Percentiles rank a stretch among this genome's conserved stretches.
Conservation (phyloP, 164 flowering plant genomes). For the Piper longum region DNA sequence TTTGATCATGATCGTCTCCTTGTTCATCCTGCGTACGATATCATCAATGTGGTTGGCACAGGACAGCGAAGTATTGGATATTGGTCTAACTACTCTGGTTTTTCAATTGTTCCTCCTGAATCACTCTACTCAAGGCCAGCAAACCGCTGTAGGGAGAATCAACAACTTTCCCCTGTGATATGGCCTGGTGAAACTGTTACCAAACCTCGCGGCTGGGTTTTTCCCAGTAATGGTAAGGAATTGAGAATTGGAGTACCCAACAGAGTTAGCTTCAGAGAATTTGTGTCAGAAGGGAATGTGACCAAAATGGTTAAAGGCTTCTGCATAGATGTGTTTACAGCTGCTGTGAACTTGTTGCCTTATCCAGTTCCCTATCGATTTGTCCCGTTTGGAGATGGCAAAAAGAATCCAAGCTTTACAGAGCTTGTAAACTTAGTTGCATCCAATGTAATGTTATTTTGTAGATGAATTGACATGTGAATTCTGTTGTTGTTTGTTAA, state of each 20-base stretch:
- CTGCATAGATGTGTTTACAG: slow-evolving; percentile 78
- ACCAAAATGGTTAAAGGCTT: slow-evolving; percentile 42
- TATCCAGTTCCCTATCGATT: slow-evolving; percentile 66
- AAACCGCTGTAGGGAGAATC: slow-evolving; percentile 40
- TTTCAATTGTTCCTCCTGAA: slow-evolving; percentile 51
- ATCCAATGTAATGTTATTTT: slow-evolving; percentile 28
- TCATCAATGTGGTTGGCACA: slow-evolving; percentile 61
- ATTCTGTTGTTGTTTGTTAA: not conserved
- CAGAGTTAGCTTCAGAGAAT: slow-evolving; percentile 44
- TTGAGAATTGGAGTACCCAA: slow-evolving; percentile 55
- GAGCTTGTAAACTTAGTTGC: slow-evolving; percentile 47
- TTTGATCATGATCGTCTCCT: slow-evolving; percentile 40
- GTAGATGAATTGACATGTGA: not conserved
- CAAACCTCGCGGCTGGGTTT: slow-evolving; percentile 77
- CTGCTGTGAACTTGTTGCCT: slow-evolving; percentile 67
- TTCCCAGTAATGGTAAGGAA: slow-evolving; percentile 46
- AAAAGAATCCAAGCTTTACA: slow-evolving; percentile 51
- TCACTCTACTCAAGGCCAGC: slow-evolving; percentile 37
- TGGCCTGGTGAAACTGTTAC: slow-evolving; percentile 58
- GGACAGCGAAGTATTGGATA: slow-evolving; percentile 49
- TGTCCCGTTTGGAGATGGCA: slow-evolving; percentile 59
- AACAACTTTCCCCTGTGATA: slow-evolving; percentile 28
- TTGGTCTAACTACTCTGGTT: slow-evolving; percentile 69
- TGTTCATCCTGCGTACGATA: slow-evolving; percentile 54
- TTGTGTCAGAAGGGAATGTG: slow-evolving; percentile 41